These are phyloP conservation scores for Trichaptum fuscoviolaceum DNA, from an alignment of 768 basidiomycete species.

Conservation along the genomic window DNA sequence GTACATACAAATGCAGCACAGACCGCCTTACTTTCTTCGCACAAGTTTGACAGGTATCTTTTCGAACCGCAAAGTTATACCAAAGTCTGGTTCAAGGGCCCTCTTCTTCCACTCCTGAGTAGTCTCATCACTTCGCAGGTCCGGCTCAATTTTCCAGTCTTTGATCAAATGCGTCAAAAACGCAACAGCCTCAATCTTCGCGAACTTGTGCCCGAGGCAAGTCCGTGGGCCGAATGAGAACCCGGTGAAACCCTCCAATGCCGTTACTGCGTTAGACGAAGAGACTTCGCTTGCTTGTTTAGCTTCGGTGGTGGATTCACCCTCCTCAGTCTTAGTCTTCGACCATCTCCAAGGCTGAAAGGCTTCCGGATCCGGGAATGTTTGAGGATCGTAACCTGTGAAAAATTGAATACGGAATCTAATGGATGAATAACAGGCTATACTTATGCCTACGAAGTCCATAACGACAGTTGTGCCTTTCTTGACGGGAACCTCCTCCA, in stretches of 20 bases:
- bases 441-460: slow-evolving; percentile 47
- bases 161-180: slow-evolving; percentile 47
- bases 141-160: slow-evolving; percentile 48
- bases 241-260: no score
- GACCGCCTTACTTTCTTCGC: not conserved
- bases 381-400: slow-evolving; percentile 45
- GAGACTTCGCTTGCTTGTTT: slow-evolving; percentile 12
- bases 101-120: not conserved
- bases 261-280: slow-evolving; percentile 6
- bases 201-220: slow-evolving; percentile 54
- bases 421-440: slow-evolving; percentile 17
- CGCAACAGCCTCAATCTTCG: slow-evolving; percentile 44
- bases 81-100: slow-evolving; percentile 1
- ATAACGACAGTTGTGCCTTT: slow-evolving; percentile 26
- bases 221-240: slow-evolving; percentile 41
- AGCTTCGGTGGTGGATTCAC: not conserved
- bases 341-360: slow-evolving; percentile 50
- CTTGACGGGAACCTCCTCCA: slow-evolving; percentile 4
- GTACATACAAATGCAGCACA: no score
- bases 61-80: not conserved
- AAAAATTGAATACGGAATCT: not conserved
- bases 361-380: slow-evolving; percentile 42
- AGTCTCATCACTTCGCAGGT: slow-evolving; percentile 34
- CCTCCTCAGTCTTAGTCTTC: slow-evolving; percentile 19
- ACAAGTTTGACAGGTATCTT: not conserved